These are phyloP conservation scores for Lophium mytilinum DNA, from an alignment of 495 filamentous ascomycete species.

Conservation along the genomic window DNA sequence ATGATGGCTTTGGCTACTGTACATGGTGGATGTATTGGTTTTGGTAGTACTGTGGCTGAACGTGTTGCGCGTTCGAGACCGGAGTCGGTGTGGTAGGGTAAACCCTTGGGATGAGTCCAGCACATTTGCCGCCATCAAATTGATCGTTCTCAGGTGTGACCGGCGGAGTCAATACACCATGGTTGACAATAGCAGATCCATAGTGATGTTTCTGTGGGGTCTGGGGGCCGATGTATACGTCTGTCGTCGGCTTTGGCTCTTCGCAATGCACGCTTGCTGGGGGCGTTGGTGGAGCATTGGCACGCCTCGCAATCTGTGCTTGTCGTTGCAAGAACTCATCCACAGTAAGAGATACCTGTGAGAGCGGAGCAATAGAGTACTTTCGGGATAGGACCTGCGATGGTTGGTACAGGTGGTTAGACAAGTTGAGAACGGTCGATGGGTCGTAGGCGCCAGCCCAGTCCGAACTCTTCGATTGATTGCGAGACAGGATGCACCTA, in stretches of 20 bases:
- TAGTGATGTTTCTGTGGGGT: conserved; percentile 80
- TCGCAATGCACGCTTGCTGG: conserved; percentile 49
- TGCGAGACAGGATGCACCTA: conserved; percentile 73
- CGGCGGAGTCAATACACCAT: conserved; percentile 87
- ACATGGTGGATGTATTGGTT: conserved; percentile 24
- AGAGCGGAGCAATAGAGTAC: conserved; percentile 73
- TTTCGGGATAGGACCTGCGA: conserved; percentile 81
- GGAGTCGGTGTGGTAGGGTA: conserved; percentile 29
- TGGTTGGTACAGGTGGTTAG: conserved; percentile 78
- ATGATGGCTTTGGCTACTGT: conserved; percentile 5
- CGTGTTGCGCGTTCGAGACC: conserved; percentile 26
- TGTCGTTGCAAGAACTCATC: conserved; percentile 82
- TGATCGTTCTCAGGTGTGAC: conserved; percentile 73
- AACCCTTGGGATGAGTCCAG: conserved; percentile 11
- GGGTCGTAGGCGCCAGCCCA: conserved; percentile 80
- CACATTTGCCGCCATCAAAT: conserved; percentile 22
- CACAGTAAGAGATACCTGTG: conserved; percentile 69
- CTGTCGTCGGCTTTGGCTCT: conserved; percentile 33
- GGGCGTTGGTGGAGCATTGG: conserved; percentile 56
- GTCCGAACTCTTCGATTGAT: conserved; percentile 62
- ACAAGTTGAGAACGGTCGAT: conserved; percentile 68
- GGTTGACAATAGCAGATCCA: conserved; percentile 48
- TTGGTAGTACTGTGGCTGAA: conserved; percentile 18
- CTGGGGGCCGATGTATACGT: conserved; percentile 50
- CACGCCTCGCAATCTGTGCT: conserved; percentile 57